Percentiles rank a stretch among this genome's conserved stretches.
These are phyloP conservation scores for Corymbia calophylla DNA, from an alignment of 441 rosid genomes.

Conservation along the genomic window DNA sequence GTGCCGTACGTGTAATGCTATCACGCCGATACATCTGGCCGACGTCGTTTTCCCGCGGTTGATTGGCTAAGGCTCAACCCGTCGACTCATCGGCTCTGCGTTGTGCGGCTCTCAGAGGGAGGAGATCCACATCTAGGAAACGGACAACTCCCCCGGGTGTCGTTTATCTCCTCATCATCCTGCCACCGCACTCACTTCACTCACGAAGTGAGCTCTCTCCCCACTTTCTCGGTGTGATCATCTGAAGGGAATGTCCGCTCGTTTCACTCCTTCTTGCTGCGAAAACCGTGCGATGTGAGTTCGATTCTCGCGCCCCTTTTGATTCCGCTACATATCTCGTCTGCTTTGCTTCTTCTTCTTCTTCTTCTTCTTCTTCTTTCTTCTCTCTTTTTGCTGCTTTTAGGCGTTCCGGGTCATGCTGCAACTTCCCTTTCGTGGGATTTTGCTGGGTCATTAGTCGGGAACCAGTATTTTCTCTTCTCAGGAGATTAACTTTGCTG, in stretches of 20 bases:
- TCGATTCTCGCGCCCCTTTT: not conserved
- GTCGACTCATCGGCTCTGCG: not conserved
- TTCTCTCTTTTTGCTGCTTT: not conserved
- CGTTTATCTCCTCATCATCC: not conserved
- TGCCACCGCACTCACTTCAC: not conserved
- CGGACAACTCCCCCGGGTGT: not conserved
- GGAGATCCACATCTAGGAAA: not conserved
- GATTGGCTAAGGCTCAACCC: not conserved
- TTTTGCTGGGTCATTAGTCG: not conserved
- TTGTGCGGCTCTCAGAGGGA: not conserved
- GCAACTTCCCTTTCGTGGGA: not conserved
- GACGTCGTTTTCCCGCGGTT: not conserved
- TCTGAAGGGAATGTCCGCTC: not conserved
- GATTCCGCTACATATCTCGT: not conserved
- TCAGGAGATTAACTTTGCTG: not conserved
- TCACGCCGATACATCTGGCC: not conserved
- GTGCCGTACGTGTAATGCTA: not conserved
- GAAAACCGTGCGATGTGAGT: not conserved
- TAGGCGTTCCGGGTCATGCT: not conserved
- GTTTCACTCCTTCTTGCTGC: not conserved
- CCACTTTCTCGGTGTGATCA: not conserved
- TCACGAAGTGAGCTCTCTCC: not conserved
- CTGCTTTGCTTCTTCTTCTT: not conserved
- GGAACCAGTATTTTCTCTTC: rapidly evolving
- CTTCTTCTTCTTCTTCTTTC: not conserved